Evolutionary conservation across 2,329 filamentous ascomycete species (phyloP).

Genomic region (Verticillium albo-atrum): DNA sequence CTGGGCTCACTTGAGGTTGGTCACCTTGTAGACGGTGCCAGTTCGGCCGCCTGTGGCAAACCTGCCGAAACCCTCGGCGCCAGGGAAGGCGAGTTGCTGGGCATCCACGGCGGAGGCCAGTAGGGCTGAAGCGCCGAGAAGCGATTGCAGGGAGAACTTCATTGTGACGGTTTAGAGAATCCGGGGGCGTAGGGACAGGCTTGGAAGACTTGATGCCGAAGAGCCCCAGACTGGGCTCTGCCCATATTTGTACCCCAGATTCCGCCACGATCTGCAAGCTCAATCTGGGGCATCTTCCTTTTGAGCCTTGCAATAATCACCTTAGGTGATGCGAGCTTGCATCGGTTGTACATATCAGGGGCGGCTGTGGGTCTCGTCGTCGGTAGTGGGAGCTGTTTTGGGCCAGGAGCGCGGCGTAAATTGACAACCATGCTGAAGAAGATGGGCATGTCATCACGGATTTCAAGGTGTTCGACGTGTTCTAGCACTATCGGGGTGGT

Average conservation of each 20-base stretch:
- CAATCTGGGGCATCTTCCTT: not conserved
- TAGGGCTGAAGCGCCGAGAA: not conserved
- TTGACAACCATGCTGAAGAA: not conserved
- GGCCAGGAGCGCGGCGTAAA: not conserved
- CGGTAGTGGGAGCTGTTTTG: not conserved
- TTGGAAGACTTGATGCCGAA: not conserved
- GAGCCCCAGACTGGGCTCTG: not conserved
- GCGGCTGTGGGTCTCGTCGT: not conserved
- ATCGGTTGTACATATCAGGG: not conserved
- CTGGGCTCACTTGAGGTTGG: slow-evolving; percentile 32
- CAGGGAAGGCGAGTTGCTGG: slow-evolving; percentile 36
- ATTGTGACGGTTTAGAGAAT: not conserved
- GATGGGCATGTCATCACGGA: not conserved
- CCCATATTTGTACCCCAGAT: not conserved
- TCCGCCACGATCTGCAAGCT: not conserved
- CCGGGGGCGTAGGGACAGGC: not conserved
- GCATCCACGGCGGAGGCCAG: not conserved
- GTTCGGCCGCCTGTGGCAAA: slow-evolving; percentile 40
- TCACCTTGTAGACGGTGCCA: slow-evolving; percentile 43
- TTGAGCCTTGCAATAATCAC: not conserved
- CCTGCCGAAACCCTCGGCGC: slow-evolving; percentile 44
- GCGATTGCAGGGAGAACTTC: not conserved
- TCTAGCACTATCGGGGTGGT: not conserved
- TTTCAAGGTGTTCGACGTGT: not conserved
- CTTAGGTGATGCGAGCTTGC: not conserved